Conservation (phyloP, 805 yeast genomes). For the Pichia cabralensis region DNA sequence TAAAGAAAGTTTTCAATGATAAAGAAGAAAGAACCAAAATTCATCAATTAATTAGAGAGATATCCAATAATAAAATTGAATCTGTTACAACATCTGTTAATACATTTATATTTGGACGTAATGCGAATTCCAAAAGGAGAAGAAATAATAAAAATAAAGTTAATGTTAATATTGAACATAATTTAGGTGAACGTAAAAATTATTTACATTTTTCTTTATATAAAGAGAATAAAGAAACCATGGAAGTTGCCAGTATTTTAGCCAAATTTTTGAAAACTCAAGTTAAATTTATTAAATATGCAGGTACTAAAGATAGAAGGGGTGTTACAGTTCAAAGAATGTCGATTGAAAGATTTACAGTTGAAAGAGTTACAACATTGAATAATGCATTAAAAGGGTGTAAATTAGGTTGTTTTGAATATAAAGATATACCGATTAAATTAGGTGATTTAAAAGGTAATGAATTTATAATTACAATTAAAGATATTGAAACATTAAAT, state of each 20-base stretch:
- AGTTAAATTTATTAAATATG: constrained; percentile 61
- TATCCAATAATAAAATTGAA: constrained; percentile 68
- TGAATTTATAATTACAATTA: constrained; percentile 75
- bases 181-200: constrained; percentile 61
- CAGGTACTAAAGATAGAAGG: constrained; percentile 96
- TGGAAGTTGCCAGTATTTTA: constrained; percentile 80
- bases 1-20: constrained; percentile 47
- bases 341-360: constrained; percentile 57
- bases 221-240: constrained; percentile 94
- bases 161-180: constrained; percentile 43
- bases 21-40: constrained; percentile 68
- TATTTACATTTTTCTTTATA: constrained; percentile 71
- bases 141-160: constrained; percentile 29
- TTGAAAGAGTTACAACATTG: constrained; percentile 65
- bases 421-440: constrained; percentile 48
- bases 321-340: constrained; percentile 88
- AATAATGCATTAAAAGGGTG: constrained; percentile 72
- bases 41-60: constrained; percentile 66
- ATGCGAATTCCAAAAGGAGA: constrained; percentile 34
- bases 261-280: constrained; percentile 68
- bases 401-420: constrained; percentile 68
- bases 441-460: constrained; percentile 86
- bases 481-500: constrained; percentile 47
- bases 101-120: constrained; percentile 51
- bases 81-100: constrained; percentile 65